Conservation (phyloP, 148 eudicot genomes). For the Rhododendron ferrugineum region DNA sequence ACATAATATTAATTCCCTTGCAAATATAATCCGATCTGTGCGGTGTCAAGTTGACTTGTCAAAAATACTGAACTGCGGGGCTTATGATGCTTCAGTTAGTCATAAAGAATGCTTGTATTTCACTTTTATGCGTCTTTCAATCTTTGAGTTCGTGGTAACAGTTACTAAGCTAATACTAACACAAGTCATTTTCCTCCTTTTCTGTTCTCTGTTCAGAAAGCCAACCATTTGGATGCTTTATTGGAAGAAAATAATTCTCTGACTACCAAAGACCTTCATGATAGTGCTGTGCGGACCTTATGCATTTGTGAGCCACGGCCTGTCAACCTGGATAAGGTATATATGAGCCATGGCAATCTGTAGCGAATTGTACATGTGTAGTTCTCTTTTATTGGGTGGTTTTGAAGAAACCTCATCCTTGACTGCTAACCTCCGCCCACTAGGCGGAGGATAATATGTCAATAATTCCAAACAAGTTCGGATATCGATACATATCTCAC, state of each 20-base stretch:
- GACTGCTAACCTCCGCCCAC: neutral
- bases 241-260: conserved; percentile 58
- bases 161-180: neutral
- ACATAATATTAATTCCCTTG: conserved; percentile 76
- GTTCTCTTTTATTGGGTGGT: neutral
- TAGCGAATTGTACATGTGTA: neutral
- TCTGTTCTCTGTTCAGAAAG: conserved; percentile 43
- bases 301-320: conserved; percentile 55
- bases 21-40: conserved; percentile 58
- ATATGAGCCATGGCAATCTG: neutral
- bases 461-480: too few relatives aligned
- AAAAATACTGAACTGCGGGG: conserved; percentile 65
- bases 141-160: neutral
- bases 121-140: neutral
- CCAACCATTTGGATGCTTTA: conserved; percentile 66
- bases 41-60: conserved; percentile 94
- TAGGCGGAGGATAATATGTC: too few relatives aligned
- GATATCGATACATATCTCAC: too few relatives aligned
- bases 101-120: neutral
- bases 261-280: conserved; percentile 66
- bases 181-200: neutral
- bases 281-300: conserved; percentile 69
- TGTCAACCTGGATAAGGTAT: conserved; percentile 75
- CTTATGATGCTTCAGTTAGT: conserved; percentile 82
- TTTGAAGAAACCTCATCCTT: neutral